Percentiles rank a stretch among this genome's conserved stretches.
Evolutionary conservation across 306 rosid genomes (phyloP).

Genomic region (cucumber (Cucumis sativus)): Cucumber_9930_V3 NC_026656.2:18931501-18932000

Average conservation of each 20-base stretch:
- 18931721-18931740: neutral
- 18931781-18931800: neutral
- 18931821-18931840: neutral
- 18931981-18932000: neutral
- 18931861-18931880: too few species aligned
- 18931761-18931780: neutral
- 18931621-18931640: neutral
- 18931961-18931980: too few species aligned
- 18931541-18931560: constrained; percentile 98
- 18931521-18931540: constrained; percentile 99
- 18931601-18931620: neutral
- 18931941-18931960: too few species aligned
- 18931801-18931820: neutral
- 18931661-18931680: neutral
- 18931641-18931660: neutral
- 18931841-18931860: too few species aligned
- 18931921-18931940: too few species aligned
- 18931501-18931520: constrained; percentile 84
- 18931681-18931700: neutral
- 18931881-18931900: too few species aligned
- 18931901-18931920: too few species aligned
- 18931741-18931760: neutral
- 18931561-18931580: constrained; percentile 20
- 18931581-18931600: neutral
- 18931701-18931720: neutral